Evolutionary conservation across 192 early-diverging fungal genomes (phyloP), one percentile per base, ranked within the genome.

Genomic region (Martensiomyces pterosporus): DNA sequence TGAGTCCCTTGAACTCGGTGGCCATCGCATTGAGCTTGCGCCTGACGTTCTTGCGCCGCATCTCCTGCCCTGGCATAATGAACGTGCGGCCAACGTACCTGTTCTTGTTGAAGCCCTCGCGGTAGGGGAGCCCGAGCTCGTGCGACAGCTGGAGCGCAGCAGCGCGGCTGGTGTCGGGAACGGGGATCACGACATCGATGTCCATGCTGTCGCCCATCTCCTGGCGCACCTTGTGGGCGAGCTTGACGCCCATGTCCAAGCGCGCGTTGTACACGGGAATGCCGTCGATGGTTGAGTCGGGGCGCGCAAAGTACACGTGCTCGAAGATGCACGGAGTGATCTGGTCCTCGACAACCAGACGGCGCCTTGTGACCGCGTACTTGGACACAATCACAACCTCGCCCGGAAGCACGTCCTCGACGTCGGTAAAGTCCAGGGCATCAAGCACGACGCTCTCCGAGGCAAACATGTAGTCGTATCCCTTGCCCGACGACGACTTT

Each of bases 91-190:
- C 97, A 77, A 99, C 82, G 64, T 99, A 99, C 52, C 94, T 76
- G 83, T 99, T 99, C 79, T 99, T 99, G 78, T 95, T 92, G 69
- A 99, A 98, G 4, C 97, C 97, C 85, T 99, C 97, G 49, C 97
- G 91, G 65, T 94, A 99, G 38, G 84, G 62, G 43, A 92, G 83
- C 42, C 91, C 87, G 45, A 99, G 73, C 64, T 88, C 84, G 55
- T 90, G 85, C 21, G 94, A 88, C 2, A 86, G 79, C 76, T 99
- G 93, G 60, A 99, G 69, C 27, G 95, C 97, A 13, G 95, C 88
- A 1, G 87, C 88, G 55, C 97, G 85, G 68, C 87, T 90, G 16
- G 97, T 99, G 67, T 99, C 97, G 24, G 97, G 95, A 29, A 94
- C 97, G 13, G 97, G 97, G 71, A 99, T 97, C 29, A 99, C 89